phyloP scores from a whole-genome alignment of 176 grass and related monocot species.

The Hyparrhenia diplandra region DNA sequence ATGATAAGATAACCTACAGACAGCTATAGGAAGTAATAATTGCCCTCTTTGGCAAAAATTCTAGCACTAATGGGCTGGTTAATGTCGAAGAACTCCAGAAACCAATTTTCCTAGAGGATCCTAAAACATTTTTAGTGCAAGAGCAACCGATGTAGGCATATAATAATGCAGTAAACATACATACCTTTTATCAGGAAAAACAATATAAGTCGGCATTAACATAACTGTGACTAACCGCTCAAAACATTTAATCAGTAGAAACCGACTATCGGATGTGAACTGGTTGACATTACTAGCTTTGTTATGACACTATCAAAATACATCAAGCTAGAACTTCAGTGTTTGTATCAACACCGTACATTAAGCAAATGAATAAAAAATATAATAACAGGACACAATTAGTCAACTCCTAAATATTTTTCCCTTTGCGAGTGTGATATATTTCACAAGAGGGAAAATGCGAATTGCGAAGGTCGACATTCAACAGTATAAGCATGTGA shows the following conservation, averaged over 20 bases:
- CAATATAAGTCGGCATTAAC: not conserved
- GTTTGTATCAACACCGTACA: not conserved
- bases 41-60: not conserved
- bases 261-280: not conserved
- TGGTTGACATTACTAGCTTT: not conserved
- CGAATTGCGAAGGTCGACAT: not conserved
- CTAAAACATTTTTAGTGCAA: not conserved
- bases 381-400: not conserved
- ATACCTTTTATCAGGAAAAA: not conserved
- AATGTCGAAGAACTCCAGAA: not conserved
- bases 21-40: not conserved
- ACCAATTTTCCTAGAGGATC: not conserved
- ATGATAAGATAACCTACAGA: not conserved
- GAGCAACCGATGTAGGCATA: not conserved
- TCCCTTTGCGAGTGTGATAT: not conserved
- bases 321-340: not conserved
- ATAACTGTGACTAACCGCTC: not conserved
- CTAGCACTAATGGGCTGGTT: not conserved
- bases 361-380: not conserved
- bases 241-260: not conserved
- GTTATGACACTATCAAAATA: not conserved
- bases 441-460: not conserved
- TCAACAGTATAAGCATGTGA: not conserved
- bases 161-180: not conserved
- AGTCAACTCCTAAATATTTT: not conserved